Base-by-base conservation (phyloP, 306 rosid genomes). In the Styphnolobium japonicum region DNA sequence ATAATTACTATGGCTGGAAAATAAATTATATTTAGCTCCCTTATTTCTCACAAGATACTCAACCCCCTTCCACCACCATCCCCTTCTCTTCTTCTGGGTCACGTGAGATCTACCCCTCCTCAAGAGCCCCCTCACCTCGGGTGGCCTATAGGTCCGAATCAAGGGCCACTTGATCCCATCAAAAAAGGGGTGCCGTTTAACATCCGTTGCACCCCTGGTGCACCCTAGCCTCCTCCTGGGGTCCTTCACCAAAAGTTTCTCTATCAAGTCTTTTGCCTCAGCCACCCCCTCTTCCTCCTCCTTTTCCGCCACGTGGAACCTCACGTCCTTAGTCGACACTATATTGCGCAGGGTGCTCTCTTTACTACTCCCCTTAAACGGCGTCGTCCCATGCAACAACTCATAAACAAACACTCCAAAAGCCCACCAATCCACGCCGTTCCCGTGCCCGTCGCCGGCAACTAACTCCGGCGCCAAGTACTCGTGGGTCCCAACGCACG, bases 401-500 rank as follows among this genome's bases (percentile, higher is more conserved):
- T 95, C 98, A 71, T 88, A 90, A 4, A 92, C 1, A 3, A 95
- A 87, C 7, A 95, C 88, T 23, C 98, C 98, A 0, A 92, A 92
- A 7, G 98, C 98, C 98, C 98, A 95, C 98, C 98, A 95, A 25
- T 95, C 98, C 2, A 95, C 98, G 7, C 92, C 97, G 72, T 80
- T 95, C 0, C 98, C 97, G 67, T 95, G 98, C 0, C 98, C 97
- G 72, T 51, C 22, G 0, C 98, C 97, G 0, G 87, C 16, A 0
- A 92, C 90, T 19, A 95, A 73, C 90, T 95, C 97, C 1, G 98
- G 98, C 5, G 98, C 95, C 12, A 92, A 18, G 37, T 95, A 92
- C 86, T 95, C 98, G 43, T 95, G 98, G 0, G 98, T 95, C 10
- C 98, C 98, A 0, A 95, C 94, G 45, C 98, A 92, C 3, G 97